Evolutionary conservation across 352 stramenopile species (phyloP).

Genomic region (Pythium aristosporum): DNA sequence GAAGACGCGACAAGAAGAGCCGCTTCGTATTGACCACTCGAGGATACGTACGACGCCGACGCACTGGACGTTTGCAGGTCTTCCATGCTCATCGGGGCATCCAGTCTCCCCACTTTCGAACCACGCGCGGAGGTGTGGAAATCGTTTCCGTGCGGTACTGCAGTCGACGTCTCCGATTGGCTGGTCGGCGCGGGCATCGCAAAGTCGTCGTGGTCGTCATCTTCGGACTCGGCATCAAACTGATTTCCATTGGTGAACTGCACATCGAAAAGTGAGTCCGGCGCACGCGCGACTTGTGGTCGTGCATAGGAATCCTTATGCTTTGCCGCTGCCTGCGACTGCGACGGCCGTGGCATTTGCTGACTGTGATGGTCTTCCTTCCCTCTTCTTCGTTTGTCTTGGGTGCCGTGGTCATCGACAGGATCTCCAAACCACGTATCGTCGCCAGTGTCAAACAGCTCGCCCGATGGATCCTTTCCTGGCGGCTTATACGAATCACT

Average conservation of each 20-base stretch:
- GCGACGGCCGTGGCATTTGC: not conserved
- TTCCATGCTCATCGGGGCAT: conserved; percentile 16
- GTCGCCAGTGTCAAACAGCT: conserved; percentile 52
- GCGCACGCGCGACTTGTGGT: conserved; percentile 1
- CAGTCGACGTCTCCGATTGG: not conserved
- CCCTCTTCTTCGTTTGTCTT: not conserved
- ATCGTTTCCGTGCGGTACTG: not conserved
- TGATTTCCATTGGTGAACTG: conserved; percentile 25
- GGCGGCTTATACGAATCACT: conserved; percentile 2
- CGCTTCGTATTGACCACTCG: not conserved
- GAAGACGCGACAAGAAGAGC: conserved; percentile 1
- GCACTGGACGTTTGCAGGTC: conserved; percentile 15
- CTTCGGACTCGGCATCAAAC: conserved; percentile 5
- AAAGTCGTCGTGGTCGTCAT: conserved; percentile 9
- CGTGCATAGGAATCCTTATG: conserved; percentile 10
- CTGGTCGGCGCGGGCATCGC: conserved; percentile 14
- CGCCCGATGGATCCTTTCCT: not conserved
- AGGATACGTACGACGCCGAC: conserved; percentile 16
- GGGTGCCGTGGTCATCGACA: conserved; percentile 11
- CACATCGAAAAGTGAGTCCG: conserved; percentile 25
- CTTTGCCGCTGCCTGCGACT: not conserved
- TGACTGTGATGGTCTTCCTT: not conserved
- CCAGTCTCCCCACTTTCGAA: not conserved
- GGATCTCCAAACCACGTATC: conserved; percentile 68
- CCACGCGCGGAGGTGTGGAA: not conserved